A percentile compares a stretch with the other conserved stretches of the same genome.
Conservation (phyloP, 1,284 basidiomycete species). For the Macrocybe sp. region DNA sequence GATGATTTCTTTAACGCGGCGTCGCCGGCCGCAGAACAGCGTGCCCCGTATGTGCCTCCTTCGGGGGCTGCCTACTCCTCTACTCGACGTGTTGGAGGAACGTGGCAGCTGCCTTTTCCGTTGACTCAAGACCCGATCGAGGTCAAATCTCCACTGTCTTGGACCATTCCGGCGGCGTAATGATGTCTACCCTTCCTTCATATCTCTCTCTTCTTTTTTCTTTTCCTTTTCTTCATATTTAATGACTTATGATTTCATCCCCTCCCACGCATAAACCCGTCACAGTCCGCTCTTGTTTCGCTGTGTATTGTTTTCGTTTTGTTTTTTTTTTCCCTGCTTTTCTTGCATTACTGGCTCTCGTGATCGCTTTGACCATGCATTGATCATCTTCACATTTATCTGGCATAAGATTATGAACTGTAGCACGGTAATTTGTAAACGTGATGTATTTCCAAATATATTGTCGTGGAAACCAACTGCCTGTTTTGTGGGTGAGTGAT, state of each 20-base stretch:
- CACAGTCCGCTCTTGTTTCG: constrained; percentile 6
- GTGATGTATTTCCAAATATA: too few relatives aligned
- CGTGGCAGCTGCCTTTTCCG: constrained; percentile 37
- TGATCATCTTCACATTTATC: too few relatives aligned
- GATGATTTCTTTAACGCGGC: too few relatives aligned
- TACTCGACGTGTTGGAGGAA: constrained; percentile 48
- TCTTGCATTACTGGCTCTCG: too few relatives aligned
- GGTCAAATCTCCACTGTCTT: constrained; percentile 19
- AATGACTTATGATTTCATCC: constrained; percentile 7
- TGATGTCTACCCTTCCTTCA: constrained; percentile 3
- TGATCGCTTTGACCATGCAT: too few relatives aligned
- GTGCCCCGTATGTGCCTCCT: constrained; percentile 43
- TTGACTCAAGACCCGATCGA: constrained; percentile 21
- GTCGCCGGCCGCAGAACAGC: too few relatives aligned
- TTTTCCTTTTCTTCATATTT: constrained; percentile 11
- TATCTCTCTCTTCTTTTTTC: constrained; percentile 13
- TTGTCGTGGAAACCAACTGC: too few relatives aligned
- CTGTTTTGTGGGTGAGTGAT: too few relatives aligned
- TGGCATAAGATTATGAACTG: too few relatives aligned
- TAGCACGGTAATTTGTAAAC: too few relatives aligned
- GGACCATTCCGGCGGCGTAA: constrained; percentile 24
- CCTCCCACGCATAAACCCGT: constrained; percentile 4
- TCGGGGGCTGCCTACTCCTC: constrained; percentile 43
- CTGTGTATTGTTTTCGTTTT: constrained; percentile 16
- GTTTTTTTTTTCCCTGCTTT: constrained; percentile 1